Evolutionary conservation across 352 stramenopile species (phyloP), one percentile per base, ranked within the genome.

Genomic region (Bremia lactucae): DNA sequence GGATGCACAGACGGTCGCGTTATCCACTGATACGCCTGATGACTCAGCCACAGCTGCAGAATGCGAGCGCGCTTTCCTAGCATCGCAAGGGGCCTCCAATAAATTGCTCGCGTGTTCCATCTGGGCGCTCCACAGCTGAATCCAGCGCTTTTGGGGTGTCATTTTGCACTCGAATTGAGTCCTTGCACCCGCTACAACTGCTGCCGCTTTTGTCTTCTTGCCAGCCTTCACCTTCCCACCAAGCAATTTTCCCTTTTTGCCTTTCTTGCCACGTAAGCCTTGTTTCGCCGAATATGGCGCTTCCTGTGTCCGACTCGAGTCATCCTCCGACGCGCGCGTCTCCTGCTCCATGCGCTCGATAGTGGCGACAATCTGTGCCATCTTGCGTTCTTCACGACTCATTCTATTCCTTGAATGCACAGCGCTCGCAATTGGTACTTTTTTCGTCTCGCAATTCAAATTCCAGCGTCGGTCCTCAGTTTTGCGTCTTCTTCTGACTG

Each of bases 121-220:
- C 49, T 87, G 62, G 11, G 66, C 62, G 24, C 57, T 84, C 76
- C 76, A 88, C 4, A 65, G 46, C 55, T 77, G 69, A 35, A 88
- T 86, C 76, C 76, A 88, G 41, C 67, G 65, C 60, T 83, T 77
- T 61, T 88, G 86, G 39, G 73, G 76, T 42, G 76, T 84, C 11
- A 84, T 52, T 20, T 64, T 68, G 15, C 57, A 51, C 25, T 62
- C 59, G 14, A 59, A 41, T 31, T 44, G 22, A 15, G 36, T 23
- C 38, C 65, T 49, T 42, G 37, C 18, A 34, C 40, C 28, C 41
- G 42, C 36, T 8, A 22, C 43, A 7, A 61, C 55, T 9, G 62
- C 55, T 47, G 56, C 44, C 31, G 61, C 49, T 44, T 74, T 74
- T 11, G 66, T 36, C 42, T 62, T 62, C 48, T 61, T 77, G 19